Conservation (phyloP, 1,284 basidiomycete genomes). For the Lignosus rhinocerotis region DNA sequence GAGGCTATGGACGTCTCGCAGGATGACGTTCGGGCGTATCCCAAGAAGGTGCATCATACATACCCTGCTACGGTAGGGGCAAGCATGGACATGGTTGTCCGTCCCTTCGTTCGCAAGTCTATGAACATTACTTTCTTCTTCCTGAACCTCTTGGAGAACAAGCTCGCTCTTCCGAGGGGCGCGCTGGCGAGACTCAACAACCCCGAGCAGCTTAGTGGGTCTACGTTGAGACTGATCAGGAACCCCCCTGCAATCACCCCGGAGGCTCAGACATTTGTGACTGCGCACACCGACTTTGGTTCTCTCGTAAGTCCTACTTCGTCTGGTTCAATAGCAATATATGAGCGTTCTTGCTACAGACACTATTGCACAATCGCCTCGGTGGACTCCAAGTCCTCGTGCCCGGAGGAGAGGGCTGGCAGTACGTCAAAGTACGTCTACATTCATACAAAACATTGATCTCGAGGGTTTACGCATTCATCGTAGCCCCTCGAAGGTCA, state of each 20-base stretch:
- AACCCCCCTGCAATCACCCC: slow-evolving; percentile 9
- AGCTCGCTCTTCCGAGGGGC: slow-evolving; percentile 26
- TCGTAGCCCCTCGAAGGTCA: slow-evolving; percentile 32
- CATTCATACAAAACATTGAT: neutral
- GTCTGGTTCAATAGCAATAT: neutral
- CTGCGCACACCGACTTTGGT: slow-evolving; percentile 23
- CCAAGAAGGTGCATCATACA: slow-evolving; percentile 27
- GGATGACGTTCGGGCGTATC: slow-evolving; percentile 35
- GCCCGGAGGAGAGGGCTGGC: slow-evolving; percentile 61
- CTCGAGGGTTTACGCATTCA: neutral
- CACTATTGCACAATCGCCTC: slow-evolving; percentile 67
- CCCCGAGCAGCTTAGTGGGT: slow-evolving; percentile 13
- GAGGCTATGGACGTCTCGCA: slow-evolving; percentile 35
- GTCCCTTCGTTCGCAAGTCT: slow-evolving; percentile 34
- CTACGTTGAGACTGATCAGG: slow-evolving; percentile 16
- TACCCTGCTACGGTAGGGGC: slow-evolving; percentile 35
- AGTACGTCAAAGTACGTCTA: slow-evolving; percentile 56
- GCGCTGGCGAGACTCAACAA: slow-evolving; percentile 11
- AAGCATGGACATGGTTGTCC: slow-evolving; percentile 30
- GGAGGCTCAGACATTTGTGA: slow-evolving; percentile 4
- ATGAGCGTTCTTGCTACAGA: slow-evolving; percentile 33
- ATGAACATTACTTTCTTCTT: slow-evolving; percentile 32
- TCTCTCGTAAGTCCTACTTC: slow-evolving; percentile 9
- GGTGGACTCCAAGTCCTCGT: slow-evolving; percentile 72
- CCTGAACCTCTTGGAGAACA: slow-evolving; percentile 33